Evolutionary conservation across 768 basidiomycete species (phyloP), one percentile per base, ranked within the genome.

Genomic region (Boletellus ananas): DNA sequence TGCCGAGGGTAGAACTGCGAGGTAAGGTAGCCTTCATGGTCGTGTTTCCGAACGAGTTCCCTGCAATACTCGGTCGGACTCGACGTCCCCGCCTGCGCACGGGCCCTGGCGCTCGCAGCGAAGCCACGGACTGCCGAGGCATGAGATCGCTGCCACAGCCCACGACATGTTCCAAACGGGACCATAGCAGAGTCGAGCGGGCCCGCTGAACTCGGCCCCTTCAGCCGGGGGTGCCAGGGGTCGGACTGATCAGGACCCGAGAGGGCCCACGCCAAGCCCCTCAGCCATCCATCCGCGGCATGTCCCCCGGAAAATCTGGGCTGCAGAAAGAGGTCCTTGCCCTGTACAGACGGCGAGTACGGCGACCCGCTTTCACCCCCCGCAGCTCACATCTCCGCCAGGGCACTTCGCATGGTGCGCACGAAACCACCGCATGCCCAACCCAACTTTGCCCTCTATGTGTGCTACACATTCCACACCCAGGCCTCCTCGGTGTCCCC

Each of bases 21-120:
- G 27, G 77, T 72, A 25, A 94, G 73, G 62, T 78, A 90, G 14
- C 85, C 83, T 45, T 91, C 88, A 63, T 91, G 88, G 73, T 94
- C 90, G 59, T 88, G 80, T 70, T 81, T 86, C 52, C 75, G 82
- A 46, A 93, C 84, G 49, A 87, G 72, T 34, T 81, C 74, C 51
- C 65, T 77, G 77, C 90, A 94, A 61, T 90, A 90, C 38, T 73
- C 74, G 14, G 68, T 62, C 35, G 85, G 78, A 56, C 82, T 61
- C 33, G 64, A 61, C 20, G 58, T 54, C 42, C 63, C 66, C 29
- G 56, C 54, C 13, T 43, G 47, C 2, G 55, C 55, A 7, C 49
- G 41, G 25, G 33, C 42, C 23, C n/a, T 47, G 34, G 42, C 21
- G 34, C 36, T 48, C 31, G 51, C 38, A 44, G 57, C 57, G 47